Base-by-base conservation (phyloP, 306 rosid species). In the Cicer judaicum region DNA sequence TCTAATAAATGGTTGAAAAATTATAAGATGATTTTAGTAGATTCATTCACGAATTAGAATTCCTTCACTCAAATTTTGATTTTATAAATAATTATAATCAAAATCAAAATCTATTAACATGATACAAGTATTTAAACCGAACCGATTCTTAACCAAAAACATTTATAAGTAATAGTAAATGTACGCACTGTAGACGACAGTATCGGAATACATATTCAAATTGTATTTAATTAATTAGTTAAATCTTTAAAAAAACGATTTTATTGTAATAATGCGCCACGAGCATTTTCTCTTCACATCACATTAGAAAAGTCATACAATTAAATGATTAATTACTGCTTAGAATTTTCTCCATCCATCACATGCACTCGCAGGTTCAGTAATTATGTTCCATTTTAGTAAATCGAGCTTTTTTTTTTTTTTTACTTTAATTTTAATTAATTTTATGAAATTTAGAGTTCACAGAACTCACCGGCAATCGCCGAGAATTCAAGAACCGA, bases 401-500 rank as follows among this genome's bases (percentile, higher is more conserved):
- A n/a, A n/a, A n/a, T n/a, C n/a, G n/a, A n/a, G n/a, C 2, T 5
- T 11, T 7, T 7, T 65, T 10, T 1, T 57, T 53, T 39, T 53
- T 70, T 6, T 53, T 54, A 1, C 5, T 53, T 53, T 7, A 53
- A 16, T 16, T 54, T 16, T 54, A 56, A 10, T 44, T 36, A 10
- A 78, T 57, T 29, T 41, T 39, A 73, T n/a, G 73, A 53, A 76
- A 60, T 13, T 29, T 16, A 65, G 24, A 75, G 41, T 70, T 64
- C 15, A 24, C 48, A 12, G 74, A 78, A 54, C 88, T 87, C 78
- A 95, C 99, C 87, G 98, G 99, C 88, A 95, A 83, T 9, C 76
- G 87, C 80, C 90, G 91, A 74, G 88, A 87, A 75, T 89, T 79
- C 66, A 95, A 76, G 74, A 89, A 92, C 70, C 99, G 98, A 85